These are phyloP conservation scores for Penicillium rolfsii DNA, from an alignment of 2,329 filamentous ascomycete genomes.

Conservation along the genomic window DNA sequence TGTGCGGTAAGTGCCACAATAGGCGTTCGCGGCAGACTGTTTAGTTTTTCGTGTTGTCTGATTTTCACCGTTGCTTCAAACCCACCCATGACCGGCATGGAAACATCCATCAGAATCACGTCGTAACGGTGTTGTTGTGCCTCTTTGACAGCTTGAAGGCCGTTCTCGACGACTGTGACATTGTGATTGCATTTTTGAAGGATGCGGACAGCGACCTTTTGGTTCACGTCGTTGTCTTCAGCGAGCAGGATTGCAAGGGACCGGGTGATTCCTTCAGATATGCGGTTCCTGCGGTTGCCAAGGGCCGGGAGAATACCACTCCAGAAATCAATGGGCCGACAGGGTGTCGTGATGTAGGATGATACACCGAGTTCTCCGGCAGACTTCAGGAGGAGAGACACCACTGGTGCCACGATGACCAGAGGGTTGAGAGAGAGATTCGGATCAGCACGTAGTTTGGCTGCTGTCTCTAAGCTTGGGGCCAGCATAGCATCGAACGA, in stretches of 20 bases:
- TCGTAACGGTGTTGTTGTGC: constrained; percentile 86
- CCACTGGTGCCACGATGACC: constrained; percentile 81
- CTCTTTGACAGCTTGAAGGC: constrained; percentile 67
- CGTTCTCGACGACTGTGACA: constrained; percentile 77
- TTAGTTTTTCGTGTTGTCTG: constrained; percentile 80
- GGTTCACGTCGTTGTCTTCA: constrained; percentile 94
- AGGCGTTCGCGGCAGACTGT: constrained; percentile 75
- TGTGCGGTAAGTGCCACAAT: constrained; percentile 93
- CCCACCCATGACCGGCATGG: constrained; percentile 97
- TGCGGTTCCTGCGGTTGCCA: constrained; percentile 86
- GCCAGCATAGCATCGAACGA: constrained; percentile 91
- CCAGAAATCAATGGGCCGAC: constrained; percentile 83
- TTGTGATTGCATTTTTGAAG: constrained; percentile 81
- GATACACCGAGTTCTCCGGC: constrained; percentile 90
- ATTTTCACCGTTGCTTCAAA: constrained; percentile 94
- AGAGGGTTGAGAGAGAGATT: constrained; percentile 95
- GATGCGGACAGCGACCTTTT: constrained; percentile 90
- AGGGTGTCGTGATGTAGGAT: constrained; percentile 95
- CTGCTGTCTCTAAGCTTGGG: constrained; percentile 83
- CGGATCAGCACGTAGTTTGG: constrained; percentile 76
- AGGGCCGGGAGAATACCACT: constrained; percentile 92
- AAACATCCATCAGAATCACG: constrained; percentile 94
- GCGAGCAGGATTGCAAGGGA: constrained; percentile 90
- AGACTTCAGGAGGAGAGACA: constrained; percentile 86
- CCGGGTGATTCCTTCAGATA: constrained; percentile 85